Base-by-base conservation (phyloP, 2,329 filamentous ascomycete species). In the Aspergillus sp. region DNA sequence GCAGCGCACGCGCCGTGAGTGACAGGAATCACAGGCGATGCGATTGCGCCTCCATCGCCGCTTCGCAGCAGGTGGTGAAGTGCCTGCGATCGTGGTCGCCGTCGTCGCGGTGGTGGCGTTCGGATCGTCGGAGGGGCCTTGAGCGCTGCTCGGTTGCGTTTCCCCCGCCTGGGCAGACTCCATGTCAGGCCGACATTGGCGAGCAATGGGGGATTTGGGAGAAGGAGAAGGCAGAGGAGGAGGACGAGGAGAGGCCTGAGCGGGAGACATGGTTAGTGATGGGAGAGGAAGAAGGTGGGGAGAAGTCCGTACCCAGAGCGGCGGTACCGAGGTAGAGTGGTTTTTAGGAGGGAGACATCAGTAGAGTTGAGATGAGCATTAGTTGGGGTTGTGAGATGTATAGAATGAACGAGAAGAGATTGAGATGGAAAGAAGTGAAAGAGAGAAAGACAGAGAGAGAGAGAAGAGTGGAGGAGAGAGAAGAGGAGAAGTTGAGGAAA, bases 1-100 rank as follows among this genome's bases (percentile, higher is more conserved):
- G 71, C 92, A 97, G 75, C 95, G 96, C 17, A 92, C 96, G 58
- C 92, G 83, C 54, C 96, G 80, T 69, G 96, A 89, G 71, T 97
- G 96, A 74, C 92, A 97, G 71, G 96, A 91, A 73, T 97, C 92
- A 75, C 92, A 97, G 17, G 92, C 92, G 65, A 71, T 68, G 41
- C 65, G 65, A 50, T 71, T 72, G 17, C 69, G 65, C 32, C 67
- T 64, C 69, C 69, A 71, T 47, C 70, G 67, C 51, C 67, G 67
- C 47, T 71, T 72, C 29, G 61, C 58, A 47, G 62, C 29, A 11
- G 34, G 14, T n/a, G 34, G 34, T n/a, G 34, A 7, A 38, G 34
- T 38, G 14, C 5, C 16, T 17, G 34, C 34, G 16, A 17, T 13
- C 14, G 40, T 42, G 14, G 40, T 17, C 7, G 40, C 19, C 2